A percentile compares a stretch with the other conserved stretches of the same genome.
Conservation (phyloP, 1,139 yeast genomes). For the Taphrina deformans region DNA sequence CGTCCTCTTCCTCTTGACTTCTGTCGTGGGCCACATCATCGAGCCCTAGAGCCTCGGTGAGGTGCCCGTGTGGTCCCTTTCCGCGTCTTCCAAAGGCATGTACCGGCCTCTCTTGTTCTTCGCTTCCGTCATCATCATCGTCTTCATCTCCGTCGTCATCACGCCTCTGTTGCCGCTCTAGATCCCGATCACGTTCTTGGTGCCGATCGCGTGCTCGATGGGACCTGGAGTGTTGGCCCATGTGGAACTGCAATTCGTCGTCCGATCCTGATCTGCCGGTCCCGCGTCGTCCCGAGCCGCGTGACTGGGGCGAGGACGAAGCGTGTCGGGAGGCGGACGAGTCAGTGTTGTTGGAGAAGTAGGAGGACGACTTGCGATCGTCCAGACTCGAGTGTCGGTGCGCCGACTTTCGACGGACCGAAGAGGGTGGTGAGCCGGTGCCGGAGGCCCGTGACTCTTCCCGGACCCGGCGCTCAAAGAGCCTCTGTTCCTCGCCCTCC, state of each 20-base stretch:
- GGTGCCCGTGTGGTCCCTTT: not conserved
- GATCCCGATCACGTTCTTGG: not conserved
- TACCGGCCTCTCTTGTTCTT: not conserved
- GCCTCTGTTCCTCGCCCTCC: constrained; percentile 20
- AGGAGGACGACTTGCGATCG: not conserved
- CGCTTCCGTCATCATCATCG: not conserved
- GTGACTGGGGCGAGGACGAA: not conserved
- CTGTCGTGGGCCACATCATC: not conserved
- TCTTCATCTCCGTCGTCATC: not conserved
- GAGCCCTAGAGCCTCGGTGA: not conserved
- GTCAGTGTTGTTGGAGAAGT: not conserved
- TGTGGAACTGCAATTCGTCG: not conserved
- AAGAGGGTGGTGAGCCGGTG: not conserved
- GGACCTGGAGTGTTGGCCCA: constrained; percentile 3
- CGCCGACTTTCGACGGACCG: not conserved
- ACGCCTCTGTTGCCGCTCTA: not conserved
- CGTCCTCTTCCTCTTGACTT: not conserved
- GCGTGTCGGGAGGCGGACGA: not conserved
- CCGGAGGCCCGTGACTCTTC: not conserved
- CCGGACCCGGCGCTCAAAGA: constrained; percentile 10
- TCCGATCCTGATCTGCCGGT: too few relatives aligned
- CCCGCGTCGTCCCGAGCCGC: too few relatives aligned
- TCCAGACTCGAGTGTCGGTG: not conserved
- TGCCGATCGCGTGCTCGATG: not conserved
- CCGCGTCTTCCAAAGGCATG: not conserved